Evolutionary conservation across 495 filamentous ascomycete species (phyloP), one percentile per base, ranked within the genome.

Genomic region (Talaromyces liani): DNA sequence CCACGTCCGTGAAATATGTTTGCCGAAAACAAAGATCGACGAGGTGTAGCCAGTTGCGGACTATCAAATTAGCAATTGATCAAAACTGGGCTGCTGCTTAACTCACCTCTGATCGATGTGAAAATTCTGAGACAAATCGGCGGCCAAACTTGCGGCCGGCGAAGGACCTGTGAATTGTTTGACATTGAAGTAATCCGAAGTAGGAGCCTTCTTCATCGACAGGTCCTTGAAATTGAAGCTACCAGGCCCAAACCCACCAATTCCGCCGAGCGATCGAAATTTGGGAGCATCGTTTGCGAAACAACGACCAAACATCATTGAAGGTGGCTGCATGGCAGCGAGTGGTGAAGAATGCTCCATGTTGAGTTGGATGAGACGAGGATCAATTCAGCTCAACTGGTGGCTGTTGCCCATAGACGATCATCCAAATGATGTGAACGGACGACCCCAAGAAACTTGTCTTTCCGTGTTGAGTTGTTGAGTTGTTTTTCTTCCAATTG

Each of bases 331-430:
- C 89, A 98, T 91, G 45, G 93, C 92, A 71, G 93, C 94, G 69
- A 97, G 77, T 54, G 94, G 94, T 63, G 94, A 98, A 58, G 93
- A 98, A 55, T 87, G 87, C 77, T 96, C 91, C 91, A 98, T 97
- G 63, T 65, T 74, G 45, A 36, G 61, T 64, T 53, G 62, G 58
- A 65, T 39, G 25, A 24, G 27, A 63, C 14, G 54, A 16, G 47
- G 16, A 60, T 55, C 58, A 27, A 24, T 47, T 31, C 45, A 34
- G 10, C 18, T 63, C 61, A 47, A 34, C 49, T 24, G 18, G 18
- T 63, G 34, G 41, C 22, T 14, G 41, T 39, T 34, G 20, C 33
- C 51, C 53, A 62, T 29, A 63, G 61, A 65, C 58, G 56, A 58
- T 58, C 56, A 36, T 31, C 56, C 27, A 33, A 58, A 58, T 58